Base-by-base conservation (phyloP, 768 basidiomycete genomes). In the Pulveroboletus sp. region DNA sequence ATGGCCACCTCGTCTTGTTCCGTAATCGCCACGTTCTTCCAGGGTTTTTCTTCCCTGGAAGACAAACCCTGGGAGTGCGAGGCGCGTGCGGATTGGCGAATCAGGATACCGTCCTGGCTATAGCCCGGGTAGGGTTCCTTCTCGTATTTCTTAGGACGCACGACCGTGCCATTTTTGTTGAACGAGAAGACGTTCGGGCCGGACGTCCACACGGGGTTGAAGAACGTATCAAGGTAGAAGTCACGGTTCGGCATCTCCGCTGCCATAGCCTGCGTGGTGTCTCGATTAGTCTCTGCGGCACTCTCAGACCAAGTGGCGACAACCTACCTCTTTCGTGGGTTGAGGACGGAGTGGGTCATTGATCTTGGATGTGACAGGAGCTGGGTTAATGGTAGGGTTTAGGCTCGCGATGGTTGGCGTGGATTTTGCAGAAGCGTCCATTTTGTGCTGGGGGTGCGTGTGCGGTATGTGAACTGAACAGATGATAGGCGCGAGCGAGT, bases 171-270 rank as follows among this genome's bases (percentile, higher is more conserved):
- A 6, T 47, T 29, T 19, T 50, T 2, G 33, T 41, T 25, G 20
- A 55, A 58, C 3, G 46, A 47, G 34, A 57, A 56, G 29, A 56
- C 53, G 16, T 52, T 11, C 13, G 53, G 52, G 3, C 55, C 46
- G 0, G 51, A 24, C 40, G 17, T 60, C 75, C 79, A 23, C 63
- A 71, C 23, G 55, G 57, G 31, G 53, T 72, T 43, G 67, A 72
- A 40, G 75, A 78, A 48, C 65, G 72, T 29, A 75, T 81, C 52
- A 64, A 72, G 25, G 74, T 79, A 56, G 75, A 82, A 63, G 80
- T 84, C 64, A 0, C 16, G 21, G 31, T 4, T 29, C 27, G 27
- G 12, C 12, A 50, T 35, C 14, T 10, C 25, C 13, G 5, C 20
- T 20, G 36, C 27, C 49, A 29, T 29, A 7, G 8, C 27, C 27